Evolutionary conservation across 192 early-diverging fungal genomes (phyloP).

Genomic region (Coemansia sp.): DNA sequence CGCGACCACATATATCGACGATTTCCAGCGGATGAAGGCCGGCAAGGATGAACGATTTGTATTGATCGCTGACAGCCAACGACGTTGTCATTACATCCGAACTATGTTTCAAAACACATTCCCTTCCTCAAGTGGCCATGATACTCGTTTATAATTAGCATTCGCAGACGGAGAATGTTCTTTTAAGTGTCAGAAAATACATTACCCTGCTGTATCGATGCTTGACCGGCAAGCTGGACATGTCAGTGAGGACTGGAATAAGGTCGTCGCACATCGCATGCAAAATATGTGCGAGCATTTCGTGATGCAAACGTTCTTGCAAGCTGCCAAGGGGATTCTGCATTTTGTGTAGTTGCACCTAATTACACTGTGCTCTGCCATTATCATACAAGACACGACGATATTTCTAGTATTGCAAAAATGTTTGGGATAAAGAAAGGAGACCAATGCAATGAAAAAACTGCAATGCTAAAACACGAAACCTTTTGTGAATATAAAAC

Average conservation of each 20-base stretch:
- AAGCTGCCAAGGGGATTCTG: conserved; percentile 32
- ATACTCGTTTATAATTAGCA: background rate
- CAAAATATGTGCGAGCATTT: conserved; percentile 74
- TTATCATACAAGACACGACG: background rate
- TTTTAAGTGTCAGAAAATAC: background rate
- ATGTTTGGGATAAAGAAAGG: background rate
- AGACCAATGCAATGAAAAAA: background rate
- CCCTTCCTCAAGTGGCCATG: no score
- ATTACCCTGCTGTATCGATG: conserved; percentile 57
- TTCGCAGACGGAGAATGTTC: no score
- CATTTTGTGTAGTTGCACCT: conserved; percentile 55
- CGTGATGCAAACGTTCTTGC: conserved; percentile 59
- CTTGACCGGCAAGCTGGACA: conserved; percentile 67
- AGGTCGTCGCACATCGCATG: conserved; percentile 56
- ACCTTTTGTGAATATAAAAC: background rate
- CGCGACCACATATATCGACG: conserved; percentile 65
- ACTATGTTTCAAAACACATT: background rate
- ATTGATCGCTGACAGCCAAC: conserved; percentile 62
- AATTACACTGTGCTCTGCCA: conserved; percentile 19
- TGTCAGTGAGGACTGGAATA: conserved; percentile 52
- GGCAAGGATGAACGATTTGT: conserved; percentile 66
- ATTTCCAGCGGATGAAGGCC: conserved; percentile 64
- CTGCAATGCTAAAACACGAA: no score
- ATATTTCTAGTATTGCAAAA: background rate
- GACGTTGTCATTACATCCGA: conserved; percentile 59